Conservation (phyloP, 1,139 yeast genomes). For the Candida smagusa region DNA sequence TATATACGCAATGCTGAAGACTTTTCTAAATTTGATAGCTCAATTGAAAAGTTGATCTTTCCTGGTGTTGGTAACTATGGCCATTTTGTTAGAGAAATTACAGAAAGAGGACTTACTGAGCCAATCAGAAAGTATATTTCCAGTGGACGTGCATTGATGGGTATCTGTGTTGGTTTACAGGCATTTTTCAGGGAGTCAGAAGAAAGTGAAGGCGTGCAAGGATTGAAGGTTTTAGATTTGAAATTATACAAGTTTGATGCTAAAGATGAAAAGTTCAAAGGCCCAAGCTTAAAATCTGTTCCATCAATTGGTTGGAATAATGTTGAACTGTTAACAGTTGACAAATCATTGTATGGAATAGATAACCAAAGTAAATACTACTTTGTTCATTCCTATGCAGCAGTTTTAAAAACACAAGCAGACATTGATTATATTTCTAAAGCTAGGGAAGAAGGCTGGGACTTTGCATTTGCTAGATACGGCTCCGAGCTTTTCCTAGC, state of each 20-base stretch:
- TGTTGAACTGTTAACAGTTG: slow-evolving; percentile 20
- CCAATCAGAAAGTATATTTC: slow-evolving; percentile 65
- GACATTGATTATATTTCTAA: slow-evolving; percentile 26
- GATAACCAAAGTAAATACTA: slow-evolving; percentile 71
- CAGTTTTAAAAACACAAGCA: slow-evolving; percentile 41
- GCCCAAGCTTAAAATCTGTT: slow-evolving; percentile 57
- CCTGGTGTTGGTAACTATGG: slow-evolving; percentile 99
- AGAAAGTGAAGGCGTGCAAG: slow-evolving; percentile 61
- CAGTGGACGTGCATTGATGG: slow-evolving; percentile 84
- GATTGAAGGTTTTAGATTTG: slow-evolving; percentile 52
- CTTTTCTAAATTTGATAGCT: slow-evolving; percentile 32
- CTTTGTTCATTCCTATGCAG: slow-evolving; percentile 93
- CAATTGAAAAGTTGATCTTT: slow-evolving; percentile 57
- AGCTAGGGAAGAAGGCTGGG: slow-evolving; percentile 62
- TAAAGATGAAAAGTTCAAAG: slow-evolving; percentile 30
- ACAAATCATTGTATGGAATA: slow-evolving; percentile 53
- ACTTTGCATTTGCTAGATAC: slow-evolving; percentile 66
- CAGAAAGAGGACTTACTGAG: slow-evolving; percentile 55
- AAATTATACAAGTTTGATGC: slow-evolving; percentile 58
- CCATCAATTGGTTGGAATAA: slow-evolving; percentile 97
- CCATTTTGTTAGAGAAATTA: slow-evolving; percentile 76
- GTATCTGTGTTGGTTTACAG: slow-evolving; percentile 95
- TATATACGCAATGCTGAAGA: slow-evolving; percentile 44
- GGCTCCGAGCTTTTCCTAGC: slow-evolving; percentile 82
- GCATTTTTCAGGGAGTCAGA: slow-evolving; percentile 71